Percentiles rank a stretch among this genome's conserved stretches.
Conservation (phyloP, 805 yeast genomes). For the Alloascoidea hylecoeti region DNA sequence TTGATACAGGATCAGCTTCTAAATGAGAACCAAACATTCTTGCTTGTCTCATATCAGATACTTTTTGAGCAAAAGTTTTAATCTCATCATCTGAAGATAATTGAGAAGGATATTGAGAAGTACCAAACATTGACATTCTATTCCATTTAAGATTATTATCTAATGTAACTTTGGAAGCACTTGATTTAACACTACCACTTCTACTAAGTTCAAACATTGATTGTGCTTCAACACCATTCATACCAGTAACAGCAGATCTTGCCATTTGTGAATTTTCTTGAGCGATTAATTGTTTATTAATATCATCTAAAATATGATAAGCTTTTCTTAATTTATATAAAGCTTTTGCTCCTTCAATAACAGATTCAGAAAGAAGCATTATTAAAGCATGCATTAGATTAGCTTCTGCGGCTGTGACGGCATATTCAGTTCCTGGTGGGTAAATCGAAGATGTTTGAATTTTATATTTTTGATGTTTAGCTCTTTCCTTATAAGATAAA, state of each 20-base stretch:
- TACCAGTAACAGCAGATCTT: not conserved
- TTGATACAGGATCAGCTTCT: not conserved
- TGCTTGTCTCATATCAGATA: constrained; percentile 34
- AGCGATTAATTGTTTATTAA: constrained; percentile 36
- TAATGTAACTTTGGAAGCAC: not conserved
- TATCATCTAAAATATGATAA: constrained; percentile 72
- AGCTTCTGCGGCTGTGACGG: constrained; percentile 82
- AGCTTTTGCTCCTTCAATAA: constrained; percentile 86
- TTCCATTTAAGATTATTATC: no score
- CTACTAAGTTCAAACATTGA: not conserved
- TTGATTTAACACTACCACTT: not conserved
- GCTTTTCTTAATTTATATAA: constrained; percentile 76
- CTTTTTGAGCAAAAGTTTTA: constrained; percentile 13
- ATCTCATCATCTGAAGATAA: no score
- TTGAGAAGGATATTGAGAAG: no score
- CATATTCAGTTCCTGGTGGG: constrained; percentile 92
- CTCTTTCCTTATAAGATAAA: constrained; percentile 36
- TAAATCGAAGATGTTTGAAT: constrained; percentile 54
- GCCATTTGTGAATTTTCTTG: constrained; percentile 15
- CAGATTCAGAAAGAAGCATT: constrained; percentile 77
- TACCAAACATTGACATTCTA: no score
- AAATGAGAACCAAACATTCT: constrained; percentile 38
- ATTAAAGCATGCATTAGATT: constrained; percentile 74
- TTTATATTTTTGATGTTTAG: constrained; percentile 40
- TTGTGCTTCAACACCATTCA: not conserved